Percentiles rank a stretch among this genome's conserved stretches.
These are phyloP conservation scores for Linnemannia hyalina DNA, from an alignment of 192 early-diverging fungal species.

Conservation along the genomic window DNA sequence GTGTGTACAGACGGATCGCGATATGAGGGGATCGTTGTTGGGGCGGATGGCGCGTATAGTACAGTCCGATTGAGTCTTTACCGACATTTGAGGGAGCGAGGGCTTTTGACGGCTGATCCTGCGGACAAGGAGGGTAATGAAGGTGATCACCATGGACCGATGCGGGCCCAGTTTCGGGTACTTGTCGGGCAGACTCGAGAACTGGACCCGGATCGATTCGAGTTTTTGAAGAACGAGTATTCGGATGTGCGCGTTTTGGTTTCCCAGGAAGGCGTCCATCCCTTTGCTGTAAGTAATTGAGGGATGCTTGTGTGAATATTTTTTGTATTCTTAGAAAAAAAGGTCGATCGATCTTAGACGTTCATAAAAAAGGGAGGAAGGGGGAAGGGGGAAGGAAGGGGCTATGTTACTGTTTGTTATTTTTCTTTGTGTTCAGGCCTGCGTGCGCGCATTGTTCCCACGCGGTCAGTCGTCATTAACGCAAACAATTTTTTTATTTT, in stretches of 20 bases:
- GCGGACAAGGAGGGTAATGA: background rate
- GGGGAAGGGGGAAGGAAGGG: background rate
- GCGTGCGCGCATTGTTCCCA: background rate
- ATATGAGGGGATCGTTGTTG: slow-evolving; percentile 31
- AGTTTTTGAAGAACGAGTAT: background rate
- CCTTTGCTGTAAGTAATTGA: slow-evolving; percentile 27
- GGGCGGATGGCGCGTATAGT: slow-evolving; percentile 42
- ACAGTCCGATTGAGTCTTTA: slow-evolving; percentile 27
- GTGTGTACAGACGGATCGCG: slow-evolving; percentile 28
- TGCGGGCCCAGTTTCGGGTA: slow-evolving; percentile 12
- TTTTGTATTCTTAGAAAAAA: background rate
- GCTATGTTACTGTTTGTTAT: background rate
- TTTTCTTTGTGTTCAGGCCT: slow-evolving; percentile 6
- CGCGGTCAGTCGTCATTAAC: background rate
- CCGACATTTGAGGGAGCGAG: slow-evolving; percentile 11
- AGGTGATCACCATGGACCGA: background rate
- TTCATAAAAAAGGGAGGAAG: too few relatives aligned
- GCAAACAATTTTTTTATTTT: background rate
- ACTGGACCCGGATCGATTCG: slow-evolving; percentile 27
- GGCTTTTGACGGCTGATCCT: background rate
- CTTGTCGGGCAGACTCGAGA: slow-evolving; percentile 43
- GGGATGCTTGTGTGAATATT: background rate
- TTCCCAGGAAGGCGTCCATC: slow-evolving; percentile 14
- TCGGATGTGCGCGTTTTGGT: slow-evolving; percentile 27
- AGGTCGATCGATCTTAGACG: too few relatives aligned